A percentile compares a stretch with the other conserved stretches of the same genome.
phyloP scores from a whole-genome alignment of 352 stramenopile genomes.

The Globisporangium nagaii region DNA sequence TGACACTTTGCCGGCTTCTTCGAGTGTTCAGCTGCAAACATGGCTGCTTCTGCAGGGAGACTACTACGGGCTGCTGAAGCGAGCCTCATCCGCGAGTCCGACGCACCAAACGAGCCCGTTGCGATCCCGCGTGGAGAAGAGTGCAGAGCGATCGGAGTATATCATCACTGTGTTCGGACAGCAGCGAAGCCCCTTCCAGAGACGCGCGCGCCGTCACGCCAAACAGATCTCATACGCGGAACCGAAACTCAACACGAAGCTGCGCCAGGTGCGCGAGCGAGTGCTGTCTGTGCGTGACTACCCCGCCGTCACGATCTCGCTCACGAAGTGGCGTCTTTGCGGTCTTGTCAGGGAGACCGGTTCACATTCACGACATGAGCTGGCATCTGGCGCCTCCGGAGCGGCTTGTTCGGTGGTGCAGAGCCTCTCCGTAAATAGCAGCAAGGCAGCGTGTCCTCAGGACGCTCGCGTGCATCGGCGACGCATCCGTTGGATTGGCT shows the following conservation, averaged over 20 bases:
- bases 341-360: conserved; percentile 47
- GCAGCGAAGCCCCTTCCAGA: conserved; percentile 15
- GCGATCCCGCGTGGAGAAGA: conserved; percentile 9
- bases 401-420: neutral
- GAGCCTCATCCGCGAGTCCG: conserved; percentile 9
- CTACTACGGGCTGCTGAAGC: conserved; percentile 58
- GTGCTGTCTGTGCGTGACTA: neutral
- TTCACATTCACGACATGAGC: conserved; percentile 73
- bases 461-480: too few species aligned
- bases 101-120: conserved; percentile 10
- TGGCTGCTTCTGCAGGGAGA: conserved; percentile 31
- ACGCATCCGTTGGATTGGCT: too few species aligned
- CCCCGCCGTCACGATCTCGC: neutral
- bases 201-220: conserved; percentile 22
- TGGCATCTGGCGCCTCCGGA: neutral
- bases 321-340: conserved; percentile 3
- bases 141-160: conserved; percentile 12
- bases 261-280: conserved; percentile 49
- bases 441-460: too few species aligned
- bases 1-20: neutral
- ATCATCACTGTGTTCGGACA: conserved; percentile 11
- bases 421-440: conserved; percentile 1
- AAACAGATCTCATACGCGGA: conserved; percentile 55
- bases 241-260: conserved; percentile 77
- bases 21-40: neutral